Percentiles rank a stretch among this genome's conserved stretches.
These are phyloP conservation scores for Picea sitchensis DNA, from an alignment of 75 land plant species.

Conservation along the genomic window DNA sequence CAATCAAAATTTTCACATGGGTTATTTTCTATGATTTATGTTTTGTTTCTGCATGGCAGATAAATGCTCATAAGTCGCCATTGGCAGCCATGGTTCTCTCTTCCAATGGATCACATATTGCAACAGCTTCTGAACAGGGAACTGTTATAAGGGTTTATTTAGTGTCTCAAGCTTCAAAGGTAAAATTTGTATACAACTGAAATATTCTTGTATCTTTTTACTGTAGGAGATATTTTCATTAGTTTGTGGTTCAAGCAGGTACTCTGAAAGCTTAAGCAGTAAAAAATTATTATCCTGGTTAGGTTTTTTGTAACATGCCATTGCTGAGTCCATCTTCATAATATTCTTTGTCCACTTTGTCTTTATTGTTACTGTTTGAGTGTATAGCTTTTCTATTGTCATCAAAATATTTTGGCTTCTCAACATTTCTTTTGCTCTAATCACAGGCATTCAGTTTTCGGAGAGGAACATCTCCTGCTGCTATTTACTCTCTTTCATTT, in stretches of 20 bases:
- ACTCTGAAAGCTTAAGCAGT: neutral
- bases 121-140: conserved; percentile 89
- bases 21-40: too few relatives aligned
- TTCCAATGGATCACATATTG: conserved; percentile 59
- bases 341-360: neutral
- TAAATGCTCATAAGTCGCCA: conserved; percentile 70
- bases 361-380: neutral
- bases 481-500: conserved; percentile 81
- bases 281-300: neutral
- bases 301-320: neutral
- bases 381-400: neutral
- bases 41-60: conserved; percentile 30
- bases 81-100: conserved; percentile 75
- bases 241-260: neutral
- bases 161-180: conserved; percentile 78
- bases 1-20: too few relatives aligned
- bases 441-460: conserved; percentile 69
- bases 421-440: neutral
- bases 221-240: neutral
- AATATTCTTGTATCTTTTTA: neutral
- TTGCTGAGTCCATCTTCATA: neutral
- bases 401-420: neutral
- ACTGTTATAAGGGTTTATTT: conserved; percentile 74
- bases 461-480: conserved; percentile 73
- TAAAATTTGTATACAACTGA: neutral